These are phyloP conservation scores for Fagus crenata DNA, from an alignment of 306 rosid species.

Conservation along the genomic window DNA sequence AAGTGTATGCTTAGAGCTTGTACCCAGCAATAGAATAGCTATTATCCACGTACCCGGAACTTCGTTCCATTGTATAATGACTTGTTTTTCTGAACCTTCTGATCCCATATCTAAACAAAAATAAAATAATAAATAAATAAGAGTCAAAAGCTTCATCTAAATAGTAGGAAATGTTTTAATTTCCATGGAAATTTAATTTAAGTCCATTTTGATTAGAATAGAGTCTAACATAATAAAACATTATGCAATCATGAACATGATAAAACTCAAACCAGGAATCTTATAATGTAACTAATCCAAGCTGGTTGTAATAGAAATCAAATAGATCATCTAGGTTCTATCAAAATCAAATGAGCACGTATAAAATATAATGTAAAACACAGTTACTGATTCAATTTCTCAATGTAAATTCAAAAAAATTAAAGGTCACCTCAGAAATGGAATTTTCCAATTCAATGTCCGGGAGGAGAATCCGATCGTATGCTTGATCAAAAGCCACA, in stretches of 20 bases:
- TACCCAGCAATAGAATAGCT: not conserved
- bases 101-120: constrained; percentile 70
- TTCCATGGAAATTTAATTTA: constrained; percentile 3
- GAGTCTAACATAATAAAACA: not conserved
- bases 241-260: constrained; percentile 1
- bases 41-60: constrained; percentile 60
- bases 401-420: not conserved
- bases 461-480: constrained; percentile 68
- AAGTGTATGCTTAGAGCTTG: not conserved
- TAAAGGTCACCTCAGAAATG: constrained; percentile 53
- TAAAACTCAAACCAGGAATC: constrained; percentile 4
- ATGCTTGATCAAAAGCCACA: constrained; percentile 47
- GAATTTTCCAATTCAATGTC: constrained; percentile 59
- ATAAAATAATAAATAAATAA: not conserved
- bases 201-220: not conserved
- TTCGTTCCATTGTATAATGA: constrained; percentile 78
- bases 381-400: not conserved
- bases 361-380: not conserved
- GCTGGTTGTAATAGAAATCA: not conserved
- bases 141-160: not conserved
- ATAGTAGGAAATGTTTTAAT: not conserved
- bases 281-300: not conserved
- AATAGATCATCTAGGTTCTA: constrained; percentile 3
- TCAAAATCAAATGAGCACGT: not conserved
- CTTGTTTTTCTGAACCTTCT: constrained; percentile 54